Evolutionary conservation across 805 yeast species (phyloP), one percentile per base, ranked within the genome.

Genomic region (Myxozyma udenii): DNA sequence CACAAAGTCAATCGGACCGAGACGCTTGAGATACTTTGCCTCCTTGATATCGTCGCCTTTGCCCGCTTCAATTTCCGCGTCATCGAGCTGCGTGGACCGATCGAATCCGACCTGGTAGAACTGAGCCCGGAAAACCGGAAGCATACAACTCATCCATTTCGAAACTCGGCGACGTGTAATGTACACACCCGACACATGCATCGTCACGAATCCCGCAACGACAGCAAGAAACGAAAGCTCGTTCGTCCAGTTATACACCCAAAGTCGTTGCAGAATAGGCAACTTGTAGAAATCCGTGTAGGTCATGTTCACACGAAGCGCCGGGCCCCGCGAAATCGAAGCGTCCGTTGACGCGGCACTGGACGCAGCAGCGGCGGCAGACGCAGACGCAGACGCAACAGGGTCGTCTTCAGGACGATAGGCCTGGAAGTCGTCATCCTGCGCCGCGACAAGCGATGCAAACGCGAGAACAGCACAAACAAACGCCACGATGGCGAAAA

Each of bases 61-160:
- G 48, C 56, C 21, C 58, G 9, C 33, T 9, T 9, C 33, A 28
- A 28, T 28, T 28, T 28, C 61, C 21, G 50, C 38, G 41, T 54
- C 53, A 18, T 53, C 56, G 44, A 58, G 53, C 30, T 30, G 43
- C 5, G 44, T 22, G 23, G 26, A 23, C 21, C n/a, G 19, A 30
- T 47, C 46, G 24, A 55, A 55, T 3, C 96, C 96, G 53, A 84
- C 90, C 66, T 85, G 89, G 62, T 75, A 79, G 66, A 93, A 93
- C 66, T 90, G 84, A 36, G 77, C 76, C 40, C 75, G 72, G 53
- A 90, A 74, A 7, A 75, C 78, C 1, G 76, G 78, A 28, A 74
- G 64, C 37, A 81, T 70, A 3, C 79, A 76, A 14, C 68, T 62
- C 51, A 86, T 71, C 69, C 83, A 77, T 16, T 66, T 71, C 35